phyloP scores from a whole-genome alignment of 495 filamentous ascomycete genomes.

The Darksidea phi region DNA sequence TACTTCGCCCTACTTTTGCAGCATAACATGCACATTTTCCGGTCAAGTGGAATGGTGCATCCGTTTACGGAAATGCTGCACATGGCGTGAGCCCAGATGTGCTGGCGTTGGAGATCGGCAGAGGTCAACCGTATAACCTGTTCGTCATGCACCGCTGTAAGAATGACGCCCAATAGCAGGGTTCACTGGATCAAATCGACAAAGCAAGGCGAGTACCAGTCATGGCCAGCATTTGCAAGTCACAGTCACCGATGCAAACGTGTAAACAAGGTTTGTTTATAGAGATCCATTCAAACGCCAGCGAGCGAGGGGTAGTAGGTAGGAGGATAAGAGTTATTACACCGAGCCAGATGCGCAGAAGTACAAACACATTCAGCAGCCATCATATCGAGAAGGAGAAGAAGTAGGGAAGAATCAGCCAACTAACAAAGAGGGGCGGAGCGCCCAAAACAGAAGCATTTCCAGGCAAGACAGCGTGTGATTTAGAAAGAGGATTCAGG shows the following conservation, averaged over 20 bases:
- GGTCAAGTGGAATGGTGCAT: no score
- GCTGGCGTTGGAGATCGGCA: no score
- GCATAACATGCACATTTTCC: no score
- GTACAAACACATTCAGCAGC: slow-evolving; percentile 6
- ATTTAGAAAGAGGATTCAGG: not conserved
- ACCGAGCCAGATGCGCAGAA: slow-evolving; percentile 29
- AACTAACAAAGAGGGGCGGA: slow-evolving; percentile 4
- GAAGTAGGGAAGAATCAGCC: not conserved
- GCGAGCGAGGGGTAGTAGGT: not conserved
- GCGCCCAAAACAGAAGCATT: not conserved
- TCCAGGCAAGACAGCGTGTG: slow-evolving; percentile 1
- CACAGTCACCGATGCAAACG: not conserved
- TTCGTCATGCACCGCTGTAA: no score
- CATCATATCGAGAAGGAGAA: slow-evolving; percentile 4
- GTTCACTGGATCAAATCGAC: no score
- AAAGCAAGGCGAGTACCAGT: no score
- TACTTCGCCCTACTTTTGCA: no score
- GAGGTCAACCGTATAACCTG: no score
- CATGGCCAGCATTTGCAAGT: no score
- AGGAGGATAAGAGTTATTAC: slow-evolving; percentile 24
- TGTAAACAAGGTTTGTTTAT: not conserved
- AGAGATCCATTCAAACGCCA: not conserved
- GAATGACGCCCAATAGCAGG: no score
- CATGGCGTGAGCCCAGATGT: no score
- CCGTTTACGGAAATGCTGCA: no score